Conservation (phyloP, 768 basidiomycete species). For the Coprinopsis cinerea region DNA sequence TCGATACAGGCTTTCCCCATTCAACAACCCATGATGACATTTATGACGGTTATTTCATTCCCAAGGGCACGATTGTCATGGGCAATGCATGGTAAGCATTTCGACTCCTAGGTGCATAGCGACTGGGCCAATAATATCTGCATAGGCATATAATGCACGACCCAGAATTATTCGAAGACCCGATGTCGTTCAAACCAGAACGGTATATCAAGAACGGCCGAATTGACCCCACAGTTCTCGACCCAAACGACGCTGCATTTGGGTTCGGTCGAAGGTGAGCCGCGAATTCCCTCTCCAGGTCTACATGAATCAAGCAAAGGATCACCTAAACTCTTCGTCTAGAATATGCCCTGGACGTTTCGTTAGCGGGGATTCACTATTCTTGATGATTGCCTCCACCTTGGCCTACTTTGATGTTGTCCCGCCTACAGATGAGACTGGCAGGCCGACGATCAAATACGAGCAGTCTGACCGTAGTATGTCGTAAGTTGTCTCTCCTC, state of each 20-base stretch:
- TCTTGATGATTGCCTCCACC: too few relatives aligned
- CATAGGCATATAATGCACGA: slow-evolving; percentile 15
- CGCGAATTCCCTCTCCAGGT: too few relatives aligned
- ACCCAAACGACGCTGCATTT: slow-evolving; percentile 7
- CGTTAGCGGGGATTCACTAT: too few relatives aligned
- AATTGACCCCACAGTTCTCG: slow-evolving; percentile 3
- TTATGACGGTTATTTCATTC: slow-evolving; percentile 9
- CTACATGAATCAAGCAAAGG: too few relatives aligned
- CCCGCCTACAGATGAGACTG: too few relatives aligned
- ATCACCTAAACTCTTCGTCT: too few relatives aligned
- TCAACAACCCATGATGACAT: slow-evolving; percentile 9
- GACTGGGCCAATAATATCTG: background rate
- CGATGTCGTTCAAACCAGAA: slow-evolving; percentile 11
- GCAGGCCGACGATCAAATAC: too few relatives aligned
- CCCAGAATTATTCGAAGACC: slow-evolving; percentile 8
- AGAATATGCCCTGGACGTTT: too few relatives aligned
- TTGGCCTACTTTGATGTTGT: too few relatives aligned
- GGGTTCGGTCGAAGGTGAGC: slow-evolving; percentile 8
- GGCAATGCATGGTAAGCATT: slow-evolving; percentile 3
- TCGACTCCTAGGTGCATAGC: background rate
- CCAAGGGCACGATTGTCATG: slow-evolving; percentile 10
- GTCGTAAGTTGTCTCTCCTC: too few relatives aligned
- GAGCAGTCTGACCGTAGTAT: too few relatives aligned
- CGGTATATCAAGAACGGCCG: slow-evolving; percentile 12
- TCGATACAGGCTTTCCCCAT: background rate